These are phyloP conservation scores for Neofusicoccum kwambonambiense DNA, from an alignment of 2,329 filamentous ascomycete genomes.

Conservation along the genomic window DNA sequence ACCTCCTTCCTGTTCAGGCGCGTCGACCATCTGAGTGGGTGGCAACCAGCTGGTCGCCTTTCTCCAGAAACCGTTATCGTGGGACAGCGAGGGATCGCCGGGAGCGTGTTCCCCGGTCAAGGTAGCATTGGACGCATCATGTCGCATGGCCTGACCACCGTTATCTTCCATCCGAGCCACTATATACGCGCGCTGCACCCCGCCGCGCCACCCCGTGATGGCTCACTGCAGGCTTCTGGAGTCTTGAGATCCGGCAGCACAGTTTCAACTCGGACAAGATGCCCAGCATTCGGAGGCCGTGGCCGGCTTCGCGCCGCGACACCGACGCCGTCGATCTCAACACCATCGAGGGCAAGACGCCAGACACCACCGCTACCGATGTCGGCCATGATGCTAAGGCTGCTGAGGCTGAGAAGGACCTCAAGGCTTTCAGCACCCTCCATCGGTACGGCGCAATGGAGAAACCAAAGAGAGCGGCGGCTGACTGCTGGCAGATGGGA, in stretches of 20 bases:
- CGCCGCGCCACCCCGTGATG: background rate
- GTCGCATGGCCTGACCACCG: background rate
- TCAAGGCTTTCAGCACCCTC: conserved; percentile 12
- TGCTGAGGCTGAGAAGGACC: conserved; percentile 5
- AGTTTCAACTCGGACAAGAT: background rate
- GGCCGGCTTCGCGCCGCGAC: conserved; percentile 1
- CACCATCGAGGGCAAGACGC: background rate
- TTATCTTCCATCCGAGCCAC: background rate
- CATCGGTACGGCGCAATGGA: background rate
- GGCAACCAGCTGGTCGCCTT: background rate
- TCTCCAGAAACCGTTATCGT: background rate
- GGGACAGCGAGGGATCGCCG: background rate
- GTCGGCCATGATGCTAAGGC: background rate
- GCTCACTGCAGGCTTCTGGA: background rate
- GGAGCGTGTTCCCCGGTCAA: background rate
- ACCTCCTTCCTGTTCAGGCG: background rate
- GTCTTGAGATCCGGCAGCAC: background rate
- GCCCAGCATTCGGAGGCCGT: conserved; percentile 16
- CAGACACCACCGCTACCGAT: background rate
- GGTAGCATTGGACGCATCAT: background rate
- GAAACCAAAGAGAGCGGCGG: too few relatives aligned
- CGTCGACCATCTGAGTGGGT: background rate
- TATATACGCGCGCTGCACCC: background rate
- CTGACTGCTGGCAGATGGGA: conserved; percentile 11
- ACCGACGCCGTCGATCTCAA: background rate